Evolutionary conservation across 139 green algal species (phyloP), one percentile per base, ranked within the genome.

Genomic region (Choricystis sp.): DNA sequence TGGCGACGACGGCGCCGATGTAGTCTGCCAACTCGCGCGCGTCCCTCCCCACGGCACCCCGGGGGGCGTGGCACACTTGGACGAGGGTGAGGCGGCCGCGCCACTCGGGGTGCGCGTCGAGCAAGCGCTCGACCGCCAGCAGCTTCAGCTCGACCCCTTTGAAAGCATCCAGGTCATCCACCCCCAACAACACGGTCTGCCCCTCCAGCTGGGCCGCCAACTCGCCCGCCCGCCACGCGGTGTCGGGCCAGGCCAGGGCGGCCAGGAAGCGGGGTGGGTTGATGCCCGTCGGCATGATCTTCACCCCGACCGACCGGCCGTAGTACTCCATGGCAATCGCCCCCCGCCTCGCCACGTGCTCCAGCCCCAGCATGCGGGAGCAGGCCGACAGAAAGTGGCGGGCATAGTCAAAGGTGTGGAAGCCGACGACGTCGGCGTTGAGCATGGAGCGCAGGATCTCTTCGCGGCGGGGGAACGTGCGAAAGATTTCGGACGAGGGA

Each of bases 361-460:
- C 90, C 29, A 98, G 74, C 0, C 93, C 93, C 61, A 99, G 82
- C 86, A 97, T 95, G 64, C 93, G 86, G 14, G 76, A 85, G 73
- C 83, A 94, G 77, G 88, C 96, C 14, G 85, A 95, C 68, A 98
- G 78, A 69, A 98, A 98, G 81, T 98, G 91, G 5, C 91, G 79
- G 61, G 92, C 92, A 76, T 98, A 98, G 78, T 98, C 92, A 79
- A 96, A 98, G 1, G 89, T 97, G 78, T 98, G 92, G 77, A 98
- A 98, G 31, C 88, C 84, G 57, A 62, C 58, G 40, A 98, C 63
- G 75, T 97, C 92, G 0, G 87, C 85, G 65, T 96, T 97, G 21
- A 98, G 85, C 71, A 98, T 69, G 24, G 81, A 87, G 24, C 92
- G 82, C 60, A 97, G 73, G 65, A 98, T 72, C 75, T 97, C 89